Evolutionary conservation across 2,329 filamentous ascomycete genomes (phyloP), one percentile per base, ranked within the genome.

Genomic region (Conoideocrella luteorostrata): DNA sequence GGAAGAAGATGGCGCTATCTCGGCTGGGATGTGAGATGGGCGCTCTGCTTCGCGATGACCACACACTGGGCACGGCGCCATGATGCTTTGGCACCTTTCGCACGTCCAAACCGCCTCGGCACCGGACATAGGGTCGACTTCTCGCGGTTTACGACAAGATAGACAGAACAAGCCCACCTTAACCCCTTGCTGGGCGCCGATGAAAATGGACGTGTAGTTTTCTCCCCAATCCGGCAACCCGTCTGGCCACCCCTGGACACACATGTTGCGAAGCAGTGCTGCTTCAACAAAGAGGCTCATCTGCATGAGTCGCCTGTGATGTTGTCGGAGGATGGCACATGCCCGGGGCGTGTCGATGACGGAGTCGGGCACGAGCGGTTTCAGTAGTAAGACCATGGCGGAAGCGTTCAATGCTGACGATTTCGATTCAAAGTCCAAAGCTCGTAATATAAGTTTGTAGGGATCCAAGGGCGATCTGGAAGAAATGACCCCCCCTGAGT

Each of bases 211-310:
- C 0, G 71, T 64, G 54, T 82, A 82, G 39, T 69, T 69, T 0
- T 74, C 70, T 3, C 74, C 73, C 75, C 75, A 82, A 40, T 57
- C 62, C 1, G 70, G 65, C 15, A 80, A 55, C 1, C 67, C 68
- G 1, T 63, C 64, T 0, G 75, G 74, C 76, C 76, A 80, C 17
- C 75, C 75, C n/a, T 64, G 63, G 11, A 78, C 65, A 53, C 75
- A 80, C 7, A 83, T 59, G 39, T 84, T 83, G 2, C 80, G 76
- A 13, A 84, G 64, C 1, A 80, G 67, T 0, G 79, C 68, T 0
- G 80, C 79, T 53, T 82, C 77, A 18, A 75, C 66, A 52, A 82
- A 82, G 28, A 80, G 68, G 20, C 69, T 65, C 71, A 82, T 77
- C 41, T 65, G 66, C 67, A 74, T 77, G 2, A 84, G 71, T 1